A percentile compares a stretch with the other conserved stretches of the same genome.
Evolutionary conservation across 2,329 filamentous ascomycete genomes (phyloP).

Genomic region (Pezicula rhizophila): DNA sequence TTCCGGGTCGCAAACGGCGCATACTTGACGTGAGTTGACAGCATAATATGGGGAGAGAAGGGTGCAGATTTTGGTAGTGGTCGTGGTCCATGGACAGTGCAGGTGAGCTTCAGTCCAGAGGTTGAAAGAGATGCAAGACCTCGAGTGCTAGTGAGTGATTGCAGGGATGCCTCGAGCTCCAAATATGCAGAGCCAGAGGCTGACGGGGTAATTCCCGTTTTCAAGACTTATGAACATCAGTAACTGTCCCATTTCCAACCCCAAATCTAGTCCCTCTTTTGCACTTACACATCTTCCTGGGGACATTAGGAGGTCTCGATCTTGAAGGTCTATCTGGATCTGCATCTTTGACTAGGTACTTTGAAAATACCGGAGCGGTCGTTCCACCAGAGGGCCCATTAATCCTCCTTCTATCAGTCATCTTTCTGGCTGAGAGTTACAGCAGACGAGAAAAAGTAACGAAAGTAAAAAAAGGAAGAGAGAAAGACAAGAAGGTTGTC

Average conservation of each 20-base stretch:
- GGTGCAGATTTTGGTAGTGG: constrained; percentile 83
- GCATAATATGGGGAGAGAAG: constrained; percentile 86
- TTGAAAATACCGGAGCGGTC: constrained; percentile 63
- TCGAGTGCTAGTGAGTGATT: constrained; percentile 42
- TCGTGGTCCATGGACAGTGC: constrained; percentile 87
- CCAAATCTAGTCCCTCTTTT: background rate
- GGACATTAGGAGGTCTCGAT: constrained; percentile 59
- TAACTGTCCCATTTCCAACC: constrained; percentile 1
- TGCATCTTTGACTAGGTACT: constrained; percentile 38
- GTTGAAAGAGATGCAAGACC: constrained; percentile 37
- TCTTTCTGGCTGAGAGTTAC: constrained; percentile 28
- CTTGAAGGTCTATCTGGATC: constrained; percentile 44
- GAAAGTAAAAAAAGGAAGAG: background rate
- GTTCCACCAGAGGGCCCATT: constrained; percentile 82
- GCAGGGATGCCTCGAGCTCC: constrained; percentile 47
- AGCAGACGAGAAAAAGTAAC: background rate
- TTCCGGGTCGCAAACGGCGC: constrained; percentile 85
- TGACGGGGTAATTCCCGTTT: constrained; percentile 86
- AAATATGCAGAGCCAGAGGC: constrained; percentile 90
- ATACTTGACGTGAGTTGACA: constrained; percentile 93
- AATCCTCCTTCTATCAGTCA: constrained; percentile 82
- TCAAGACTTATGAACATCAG: constrained; percentile 56
- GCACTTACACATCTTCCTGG: constrained; percentile 79
- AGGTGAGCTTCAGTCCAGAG: constrained; percentile 77
- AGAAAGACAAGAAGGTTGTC: background rate